Conservation (phyloP, 345 rosid genomes). For the Sonneratia caseolaris region DNA sequence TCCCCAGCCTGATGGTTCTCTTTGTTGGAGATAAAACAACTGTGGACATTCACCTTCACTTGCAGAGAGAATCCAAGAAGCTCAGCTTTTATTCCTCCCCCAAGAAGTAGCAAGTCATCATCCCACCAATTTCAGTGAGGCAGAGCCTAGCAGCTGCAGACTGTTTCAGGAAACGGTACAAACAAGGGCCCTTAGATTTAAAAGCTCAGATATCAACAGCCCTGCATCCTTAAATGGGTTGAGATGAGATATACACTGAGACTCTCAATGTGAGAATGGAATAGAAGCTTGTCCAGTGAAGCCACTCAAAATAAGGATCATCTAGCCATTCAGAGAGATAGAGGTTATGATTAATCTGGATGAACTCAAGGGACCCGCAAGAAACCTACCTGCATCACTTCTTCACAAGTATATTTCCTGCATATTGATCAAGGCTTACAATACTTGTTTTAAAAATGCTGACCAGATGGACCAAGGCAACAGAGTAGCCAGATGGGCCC, state of each 20-base stretch:
- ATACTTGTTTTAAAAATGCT: constrained; percentile 62
- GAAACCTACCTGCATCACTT: constrained; percentile 11
- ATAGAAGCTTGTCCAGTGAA: constrained; percentile 75
- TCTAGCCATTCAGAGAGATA: constrained; percentile 71
- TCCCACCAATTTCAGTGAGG: constrained; percentile 66
- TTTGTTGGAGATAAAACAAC: constrained; percentile 7
- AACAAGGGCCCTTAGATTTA: constrained; percentile 27
- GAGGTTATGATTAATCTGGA: constrained; percentile 76
- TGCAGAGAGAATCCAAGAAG: constrained; percentile 43
- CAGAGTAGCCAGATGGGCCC: constrained; percentile 56
- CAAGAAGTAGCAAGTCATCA: constrained; percentile 47
- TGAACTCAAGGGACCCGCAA: constrained; percentile 41
- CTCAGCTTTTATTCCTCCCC: constrained; percentile 44
- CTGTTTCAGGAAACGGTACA: constrained; percentile 57
- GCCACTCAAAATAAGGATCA: constrained; percentile 80
- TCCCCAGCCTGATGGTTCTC: constrained; percentile 15
- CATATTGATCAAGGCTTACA: constrained; percentile 24
- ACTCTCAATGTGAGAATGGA: constrained; percentile 55
- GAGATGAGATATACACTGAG: constrained; percentile 48
- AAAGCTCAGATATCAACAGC: constrained; percentile 40
- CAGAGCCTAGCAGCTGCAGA: constrained; percentile 54
- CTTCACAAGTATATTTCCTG: constrained; percentile 61
- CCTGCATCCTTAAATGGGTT: constrained; percentile 52
- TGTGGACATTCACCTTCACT: constrained; percentile 34
- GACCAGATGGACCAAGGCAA: constrained; percentile 56